Evolutionary conservation across 1,139 yeast genomes (phyloP), one percentile per base, ranked within the genome.

Genomic region (Sugiyamaella grinbergsii): DNA sequence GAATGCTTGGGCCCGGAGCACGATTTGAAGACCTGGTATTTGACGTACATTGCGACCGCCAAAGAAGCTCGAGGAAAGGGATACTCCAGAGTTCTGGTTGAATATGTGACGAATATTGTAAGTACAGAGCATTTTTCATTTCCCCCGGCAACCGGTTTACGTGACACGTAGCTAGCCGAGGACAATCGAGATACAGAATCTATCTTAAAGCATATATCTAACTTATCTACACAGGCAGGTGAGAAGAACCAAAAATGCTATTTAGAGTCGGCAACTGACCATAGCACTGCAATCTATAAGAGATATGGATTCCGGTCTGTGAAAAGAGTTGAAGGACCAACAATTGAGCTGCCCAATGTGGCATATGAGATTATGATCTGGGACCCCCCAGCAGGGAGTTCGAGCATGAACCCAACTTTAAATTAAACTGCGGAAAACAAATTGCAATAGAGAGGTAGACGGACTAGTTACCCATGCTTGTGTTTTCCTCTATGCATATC

Each of bases 11-110:
- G 64, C 22, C 58, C 18, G 41, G 54, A 73, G 60, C 40, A 66
- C 53, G 70, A 68, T 42, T 75, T 74, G 50, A 72, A 74, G 38
- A 64, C 74, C 5, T 82, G 75, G 70, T 81, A 85, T 15, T 73
- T 82, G 61, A 85, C 82, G 32, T 82, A 82, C 61, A 67, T 82
- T 42, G 88, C 86, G 2, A 77, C 84, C 5, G 70, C 77, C 8
- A 75, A 74, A n/a, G 61, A 67, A 19, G 85, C 85, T 7, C 72
- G 85, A 60, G 88, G 88, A 32, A 82, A 82, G 64, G 88, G 88
- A 6, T 81, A 82, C 62, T 81, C 76, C n/a, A 66, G 87, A 42
- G 73, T 73, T 47, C 71, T 81, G 61, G 77, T 82, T 57, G 79
- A 80, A n/a, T 76, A 71, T 59, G 78, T 80, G 76, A 80, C 80